phyloP scores from a whole-genome alignment of 805 yeast species.

The Cyberlindnera amylophila region DNA sequence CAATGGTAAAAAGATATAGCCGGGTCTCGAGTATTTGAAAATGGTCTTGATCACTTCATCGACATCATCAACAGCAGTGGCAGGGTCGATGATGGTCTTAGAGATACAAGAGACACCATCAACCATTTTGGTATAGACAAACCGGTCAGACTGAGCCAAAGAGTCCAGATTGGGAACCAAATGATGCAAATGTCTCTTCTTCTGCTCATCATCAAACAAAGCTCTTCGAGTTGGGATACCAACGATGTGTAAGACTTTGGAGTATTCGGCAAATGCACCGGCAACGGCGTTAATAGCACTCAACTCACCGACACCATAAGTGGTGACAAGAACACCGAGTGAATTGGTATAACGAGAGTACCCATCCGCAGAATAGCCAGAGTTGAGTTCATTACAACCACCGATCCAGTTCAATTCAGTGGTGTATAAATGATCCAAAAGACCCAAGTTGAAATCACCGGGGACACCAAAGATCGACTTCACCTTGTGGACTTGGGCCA shows the following conservation, averaged over 20 bases:
- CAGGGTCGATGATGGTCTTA: conserved; percentile 43
- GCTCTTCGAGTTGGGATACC: conserved; percentile 47
- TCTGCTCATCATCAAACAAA: conserved; percentile 28
- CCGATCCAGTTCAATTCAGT: conserved; percentile 68
- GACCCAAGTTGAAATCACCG: conserved; percentile 67
- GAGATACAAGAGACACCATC: conserved; percentile 52
- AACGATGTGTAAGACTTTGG: conserved; percentile 79
- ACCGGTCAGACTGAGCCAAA: conserved; percentile 56
- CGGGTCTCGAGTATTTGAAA: conserved; percentile 64
- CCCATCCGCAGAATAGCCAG: conserved; percentile 90
- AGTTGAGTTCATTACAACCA: conserved; percentile 82
- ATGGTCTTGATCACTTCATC: conserved; percentile 63
- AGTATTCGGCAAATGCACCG: conserved; percentile 79
- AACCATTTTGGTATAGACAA: conserved; percentile 62
- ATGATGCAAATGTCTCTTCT: conserved; percentile 48
- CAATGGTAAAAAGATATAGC: conserved; percentile 73
- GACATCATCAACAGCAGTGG: conserved; percentile 52
- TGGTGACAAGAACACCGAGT: conserved; percentile 61
- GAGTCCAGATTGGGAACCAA: conserved; percentile 50
- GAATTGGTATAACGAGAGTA: conserved; percentile 63
- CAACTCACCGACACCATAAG: conserved; percentile 89
- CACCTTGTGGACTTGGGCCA: conserved; percentile 48
- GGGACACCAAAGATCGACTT: conserved; percentile 73
- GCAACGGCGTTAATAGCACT: conserved; percentile 79
- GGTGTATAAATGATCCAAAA: conserved; percentile 65